A percentile compares a stretch with the other conserved stretches of the same genome.
Evolutionary conservation across 306 rosid genomes (phyloP).

Genomic region (Prunus persica): Prunus_persica_NCBIv2 NC_034009.1:33519501-33520000

Average conservation of each 20-base stretch:
- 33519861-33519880: too few species aligned
- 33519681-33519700: background rate
- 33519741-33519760: slow-evolving; percentile 16
- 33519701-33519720: slow-evolving; percentile 8
- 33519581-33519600: background rate
- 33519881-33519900: background rate
- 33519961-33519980: too few species aligned
- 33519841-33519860: background rate
- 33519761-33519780: slow-evolving; percentile 6
- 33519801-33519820: background rate
- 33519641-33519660: background rate
- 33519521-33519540: slow-evolving; percentile 26
- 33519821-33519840: too few species aligned
- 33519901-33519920: too few species aligned
- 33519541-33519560: background rate
- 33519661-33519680: slow-evolving; percentile 3
- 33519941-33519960: too few species aligned
- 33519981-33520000: too few species aligned
- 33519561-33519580: slow-evolving; percentile 4
- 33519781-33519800: slow-evolving; percentile 8
- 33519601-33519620: background rate
- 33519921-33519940: background rate
- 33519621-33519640: background rate
- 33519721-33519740: background rate
- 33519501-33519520: slow-evolving; percentile 38